Base-by-base conservation (phyloP, 2,329 filamentous ascomycete species). In the Cladophialophora chaetospira region DNA sequence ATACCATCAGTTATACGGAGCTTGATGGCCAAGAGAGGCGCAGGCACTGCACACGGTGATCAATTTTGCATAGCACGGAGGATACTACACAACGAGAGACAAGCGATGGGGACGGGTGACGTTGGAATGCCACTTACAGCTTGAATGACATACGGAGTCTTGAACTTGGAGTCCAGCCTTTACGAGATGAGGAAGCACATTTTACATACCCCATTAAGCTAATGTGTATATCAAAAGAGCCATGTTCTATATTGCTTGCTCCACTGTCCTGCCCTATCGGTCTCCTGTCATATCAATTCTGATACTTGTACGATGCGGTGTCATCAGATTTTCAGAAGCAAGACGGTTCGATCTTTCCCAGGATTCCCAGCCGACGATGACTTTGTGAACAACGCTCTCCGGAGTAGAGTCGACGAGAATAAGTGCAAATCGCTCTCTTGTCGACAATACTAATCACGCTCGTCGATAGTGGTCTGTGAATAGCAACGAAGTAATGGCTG, bases 1-100 rank as follows among this genome's bases (percentile, higher is more conserved):
- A 40, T 69, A 74, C 53, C 60, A 65, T 35, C 63, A 65, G 31
- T 53, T 66, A 38, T 66, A 65, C 53, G 49, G 59, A 28, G 48
- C 33, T 19, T 53, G 55, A 55, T 50, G 35, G 44, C 46, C 50
- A 40, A 51, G 38, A 52, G 26, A 44, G 15, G 6, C 45, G 48
- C 42, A 19, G 50, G 44, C 38, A 43, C 38, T 44, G 47, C 36
- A 38, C 48, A 33, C 35, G 48, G 11, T 46, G 35, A 53, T 44
- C 44, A 50, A 57, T 52, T 55, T 52, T 26, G 47, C 53, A 51
- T 57, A 54, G 38, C 35, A 29, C n/a, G 17, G 45, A 35, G 19
- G 26, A 48, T 58, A 29, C 54, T 47, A 52, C 52, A 51, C 36
- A 44, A 53, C 52, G 48, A 55, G 51, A 44, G 53, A 58, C 45